Evolutionary conservation across 352 stramenopile genomes (phyloP), one percentile per base, ranked within the genome.

Genomic region (Phytophthora macrochlamydospora): DNA sequence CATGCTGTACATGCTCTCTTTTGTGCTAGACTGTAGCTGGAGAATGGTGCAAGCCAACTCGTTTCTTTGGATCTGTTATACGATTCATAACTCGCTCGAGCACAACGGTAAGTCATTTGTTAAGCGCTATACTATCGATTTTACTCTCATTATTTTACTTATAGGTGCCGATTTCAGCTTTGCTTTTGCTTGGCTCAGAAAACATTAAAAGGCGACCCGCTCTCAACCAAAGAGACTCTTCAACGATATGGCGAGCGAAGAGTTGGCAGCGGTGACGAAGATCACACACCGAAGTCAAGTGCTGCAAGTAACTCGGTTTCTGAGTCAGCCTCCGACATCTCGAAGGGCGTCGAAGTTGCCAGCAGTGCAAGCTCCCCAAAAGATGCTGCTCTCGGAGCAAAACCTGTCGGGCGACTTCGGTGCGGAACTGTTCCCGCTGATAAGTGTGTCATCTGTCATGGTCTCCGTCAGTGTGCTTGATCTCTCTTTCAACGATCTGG

Each of bases 401-500:
- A 29, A 60, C 2, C 42, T 78, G 5, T 14, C 24, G 0, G 59
- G 58, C 4, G 49, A 59, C 0, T 65, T 72, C n/a, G 65, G 60
- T 7, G 46, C 38, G 2, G 67, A 77, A 2, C 9, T 82, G 14
- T 62, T 77, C 45, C 55, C 64, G 1, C 63, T 69, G 5, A 48
- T 75, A 30, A 31, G 49, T 7, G 28, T 54, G 31, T 32, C 62
- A 43, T 14, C 28, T 11, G 48, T 69, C 1, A 59, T 57, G 4
- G 12, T 30, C 2, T 69, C 54, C 1, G 29, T 75, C 29, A 49
- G 24, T 0, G 48, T 54, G n/a, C 51, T 91, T 3, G 74, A 91
- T 37, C 51, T 91, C 4, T 89, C 82, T 49, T 88, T 85, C 52
- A 91, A 89, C 18, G 58, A 75, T 2, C 55, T 91, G 5, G 29